Evolutionary conservation across 805 yeast genomes (phyloP), one percentile per base, ranked within the genome.

Genomic region (Pichia nanzhaoensis): DNA sequence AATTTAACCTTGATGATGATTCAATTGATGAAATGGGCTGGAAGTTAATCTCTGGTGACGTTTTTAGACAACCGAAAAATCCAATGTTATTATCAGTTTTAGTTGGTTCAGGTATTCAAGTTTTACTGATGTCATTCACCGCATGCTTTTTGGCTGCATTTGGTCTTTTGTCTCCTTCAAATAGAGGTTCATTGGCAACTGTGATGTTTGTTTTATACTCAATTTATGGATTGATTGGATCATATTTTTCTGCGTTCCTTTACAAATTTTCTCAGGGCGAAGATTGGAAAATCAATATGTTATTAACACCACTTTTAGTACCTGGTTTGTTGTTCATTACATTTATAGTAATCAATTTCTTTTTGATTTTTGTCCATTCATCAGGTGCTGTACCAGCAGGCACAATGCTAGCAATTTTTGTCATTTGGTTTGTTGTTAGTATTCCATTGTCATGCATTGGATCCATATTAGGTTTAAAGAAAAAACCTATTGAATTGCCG

Each of bases 341-440:
- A 8, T 81, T 93, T 52, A 54, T 87, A 21, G 70, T 80, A 46
- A 72, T 90, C 65, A 93, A 93, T 66, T 80, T 91, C 67, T 82
- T 90, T 65, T 73, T 93, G 59, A 75, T 90, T 38, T 74, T 72
- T 56, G 91, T 73, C 17, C 73, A 78, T 37, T 86, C 96, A 0
- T 88, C 97, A 0, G 98, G 97, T 39, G 97, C 97, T 1, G 87
- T 91, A 47, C 99, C 99, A 39, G 65, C 84, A 38, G 95, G 95
- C 17, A 88, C 96, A 17, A 79, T 93, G 81, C 59, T 82, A 39
- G 91, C 89, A 6, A 77, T 93, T 34, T 72, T 90, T 6, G 63
- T 77, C 5, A 78, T 93, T 47, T 93, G 99, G 99, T 84, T 87
- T 55, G 63, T 81, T 22, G 71, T 93, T 42, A 84, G 95, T 14